phyloP scores from a whole-genome alignment of 1,139 yeast genomes.

The Candida sp. region DNA sequence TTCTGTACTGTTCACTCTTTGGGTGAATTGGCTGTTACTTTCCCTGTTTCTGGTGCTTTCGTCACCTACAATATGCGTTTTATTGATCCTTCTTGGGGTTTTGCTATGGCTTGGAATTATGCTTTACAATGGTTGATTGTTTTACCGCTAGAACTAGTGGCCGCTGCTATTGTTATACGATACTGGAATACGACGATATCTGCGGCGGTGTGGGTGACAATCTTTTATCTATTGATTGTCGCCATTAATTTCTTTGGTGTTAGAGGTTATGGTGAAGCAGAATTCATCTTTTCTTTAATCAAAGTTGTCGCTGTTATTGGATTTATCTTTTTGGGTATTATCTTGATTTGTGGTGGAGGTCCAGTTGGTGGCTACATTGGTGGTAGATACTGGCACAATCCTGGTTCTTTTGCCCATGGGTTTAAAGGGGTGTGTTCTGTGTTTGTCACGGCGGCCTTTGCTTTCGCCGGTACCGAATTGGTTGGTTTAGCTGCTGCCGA shows the following conservation, averaged over 20 bases:
- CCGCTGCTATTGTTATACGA: conserved; percentile 67
- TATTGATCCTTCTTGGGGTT: conserved; percentile 72
- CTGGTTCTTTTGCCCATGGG: conserved; percentile 67
- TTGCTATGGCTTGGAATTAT: conserved; percentile 75
- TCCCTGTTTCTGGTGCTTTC: conserved; percentile 75
- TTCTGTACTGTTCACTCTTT: conserved; percentile 69
- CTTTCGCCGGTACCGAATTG: conserved; percentile 47
- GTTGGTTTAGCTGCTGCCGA: conserved; percentile 47
- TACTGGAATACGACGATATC: conserved; percentile 58
- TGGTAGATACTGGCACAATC: conserved; percentile 54
- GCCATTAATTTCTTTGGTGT: conserved; percentile 61
- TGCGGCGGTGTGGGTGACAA: conserved; percentile 67
- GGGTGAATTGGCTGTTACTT: conserved; percentile 69
- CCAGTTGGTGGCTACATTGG: conserved; percentile 51
- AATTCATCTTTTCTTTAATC: conserved; percentile 56
- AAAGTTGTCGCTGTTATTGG: conserved; percentile 66
- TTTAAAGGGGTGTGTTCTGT: conserved; percentile 54
- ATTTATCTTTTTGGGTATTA: conserved; percentile 69
- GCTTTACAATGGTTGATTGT: conserved; percentile 71
- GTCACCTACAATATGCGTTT: conserved; percentile 66
- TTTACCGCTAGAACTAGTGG: conserved; percentile 71
- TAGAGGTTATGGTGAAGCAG: conserved; percentile 70
- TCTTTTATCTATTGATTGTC: conserved; percentile 59
- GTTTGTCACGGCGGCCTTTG: conserved; percentile 44
- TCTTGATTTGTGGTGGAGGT: conserved; percentile 64